Percentiles rank a stretch among this genome's conserved stretches.
These are phyloP conservation scores for Vigna radiata DNA, from an alignment of 306 rosid species.

Conservation along the genomic window DNA sequence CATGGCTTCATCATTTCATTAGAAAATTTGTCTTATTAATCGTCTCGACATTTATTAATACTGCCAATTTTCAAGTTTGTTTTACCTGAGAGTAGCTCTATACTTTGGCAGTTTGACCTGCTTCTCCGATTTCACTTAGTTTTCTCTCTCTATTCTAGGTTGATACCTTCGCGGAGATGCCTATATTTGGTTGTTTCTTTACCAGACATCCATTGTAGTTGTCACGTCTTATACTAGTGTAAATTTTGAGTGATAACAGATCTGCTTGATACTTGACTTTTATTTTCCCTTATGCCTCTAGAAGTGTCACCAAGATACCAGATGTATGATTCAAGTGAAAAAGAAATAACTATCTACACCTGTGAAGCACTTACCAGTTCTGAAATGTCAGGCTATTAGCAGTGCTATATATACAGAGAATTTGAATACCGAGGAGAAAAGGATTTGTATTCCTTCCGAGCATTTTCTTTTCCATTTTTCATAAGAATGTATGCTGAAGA, in stretches of 20 bases:
- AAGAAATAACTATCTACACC: neutral
- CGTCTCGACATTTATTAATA: slow-evolving; percentile 12
- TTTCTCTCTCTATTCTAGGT: neutral
- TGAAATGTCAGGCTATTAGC: neutral
- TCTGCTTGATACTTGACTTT: neutral
- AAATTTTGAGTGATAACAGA: neutral
- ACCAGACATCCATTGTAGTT: neutral
- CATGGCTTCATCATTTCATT: slow-evolving; percentile 9
- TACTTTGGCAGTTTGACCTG: neutral
- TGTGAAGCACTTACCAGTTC: neutral
- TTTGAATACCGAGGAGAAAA: neutral
- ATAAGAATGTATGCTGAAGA: neutral
- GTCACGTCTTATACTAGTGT: neutral
- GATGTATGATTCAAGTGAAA: slow-evolving; percentile 16
- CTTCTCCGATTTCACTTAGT: neutral
- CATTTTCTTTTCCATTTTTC: slow-evolving; percentile 4
- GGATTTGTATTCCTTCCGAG: neutral
- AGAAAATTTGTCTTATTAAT: neutral
- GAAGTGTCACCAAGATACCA: slow-evolving; percentile 13
- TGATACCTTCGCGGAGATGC: slow-evolving; percentile 15
- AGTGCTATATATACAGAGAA: neutral
- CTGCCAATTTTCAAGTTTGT: slow-evolving; percentile 5
- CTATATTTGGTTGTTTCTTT: neutral
- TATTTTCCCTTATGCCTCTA: slow-evolving; percentile 1
- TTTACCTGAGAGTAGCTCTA: slow-evolving; percentile 24